Base-by-base conservation (phyloP, 2,329 filamentous ascomycete species). In the Penicillium sumatraense region DNA sequence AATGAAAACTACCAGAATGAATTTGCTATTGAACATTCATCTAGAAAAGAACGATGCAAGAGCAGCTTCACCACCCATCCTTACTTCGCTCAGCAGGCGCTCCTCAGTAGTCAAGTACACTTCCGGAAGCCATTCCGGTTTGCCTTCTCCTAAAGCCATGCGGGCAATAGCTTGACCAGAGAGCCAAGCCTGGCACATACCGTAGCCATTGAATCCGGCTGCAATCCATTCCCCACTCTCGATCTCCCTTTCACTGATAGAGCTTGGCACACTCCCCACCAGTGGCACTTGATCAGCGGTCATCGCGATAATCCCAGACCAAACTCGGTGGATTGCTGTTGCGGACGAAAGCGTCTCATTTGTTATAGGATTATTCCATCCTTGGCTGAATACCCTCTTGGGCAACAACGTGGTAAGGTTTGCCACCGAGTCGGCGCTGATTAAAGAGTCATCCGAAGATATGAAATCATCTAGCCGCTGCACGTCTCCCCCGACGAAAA, bases 261-360 rank as follows among this genome's bases (percentile, higher is more conserved):
- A 53, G 13, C 13, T 4, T 2, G 60, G 58, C 23, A 69, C 27
- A 2, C 44, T 49, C 0, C 69, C 70, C 1, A 73, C 63, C 3
- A 69, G 35, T 2, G 70, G 70, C 49, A 65, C 51, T 67, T 49
- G 46, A 38, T 49, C 46, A 1, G 63, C 53, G 2, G 70, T 71
- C 55, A 68, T 53, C 6, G 65, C 67, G 56, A 72, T 65, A 48
- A 70, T 69, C 0, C 69, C 69, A 9, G 65, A 65, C 70, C 70
- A 72, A 2, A 58, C 51, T 20, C 61, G 59, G 27, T 58, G 60
- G n/a, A 68, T 14, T 11, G 56, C 48, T 16, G 60, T 46, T n/a
- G 18, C 26, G 9, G 45, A 20, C 21, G 45, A 48, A 16, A 51
- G 27, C 3, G 38, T 47, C 4, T 18, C 20, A 11, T 23, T 23